Base-by-base conservation (phyloP, 1,139 yeast genomes). In the Pichia sp. region DNA sequence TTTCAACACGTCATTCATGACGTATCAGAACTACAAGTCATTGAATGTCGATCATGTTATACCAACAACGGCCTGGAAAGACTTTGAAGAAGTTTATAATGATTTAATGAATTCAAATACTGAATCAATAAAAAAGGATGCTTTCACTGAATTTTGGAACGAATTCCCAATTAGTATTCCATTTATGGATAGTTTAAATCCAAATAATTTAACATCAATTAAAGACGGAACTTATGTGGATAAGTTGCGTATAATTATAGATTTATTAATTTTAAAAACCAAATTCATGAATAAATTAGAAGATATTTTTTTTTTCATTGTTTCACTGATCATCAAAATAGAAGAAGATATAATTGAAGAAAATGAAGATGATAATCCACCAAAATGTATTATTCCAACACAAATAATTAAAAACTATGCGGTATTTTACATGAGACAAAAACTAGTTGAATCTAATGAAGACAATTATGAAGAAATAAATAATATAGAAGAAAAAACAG, bases 21-120 rank as follows among this genome's bases (percentile, higher is more conserved):
- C 41, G 13, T 51, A 50, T 38, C 40, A 34, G 18, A 47, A 49
- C 12, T 49, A 53, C 24, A 42, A 40, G 23, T 45, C 46, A 11
- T 39, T 54, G 3, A 30, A 43, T 25, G 40, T 53, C 25, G 59
- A 56, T 49, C 46, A 39, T 29, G 45, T 51, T n/a, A 46, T 54
- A 2, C 43, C 53, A 13, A 24, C 48, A 11, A 29, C 41, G 1
- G 48, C 47, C 2, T 43, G 50, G 46, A 41, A 25, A 15, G 51
- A 48, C 15, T 22, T 49, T 11, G 44, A 46, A 18, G 47, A 46
- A 18, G 43, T 41, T 12, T 49, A 46, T 29, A 34, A 35, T n/a
- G 40, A 40, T 6, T 44, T 18, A 15, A 2, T 32, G 18, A 9
- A 32, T 3, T 32, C 43, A 18, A 18, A 39, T 5, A 34, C 30